Conservation (phyloP, 2,329 filamentous ascomycete genomes). For the Alternaria angustiovoidea region DNA sequence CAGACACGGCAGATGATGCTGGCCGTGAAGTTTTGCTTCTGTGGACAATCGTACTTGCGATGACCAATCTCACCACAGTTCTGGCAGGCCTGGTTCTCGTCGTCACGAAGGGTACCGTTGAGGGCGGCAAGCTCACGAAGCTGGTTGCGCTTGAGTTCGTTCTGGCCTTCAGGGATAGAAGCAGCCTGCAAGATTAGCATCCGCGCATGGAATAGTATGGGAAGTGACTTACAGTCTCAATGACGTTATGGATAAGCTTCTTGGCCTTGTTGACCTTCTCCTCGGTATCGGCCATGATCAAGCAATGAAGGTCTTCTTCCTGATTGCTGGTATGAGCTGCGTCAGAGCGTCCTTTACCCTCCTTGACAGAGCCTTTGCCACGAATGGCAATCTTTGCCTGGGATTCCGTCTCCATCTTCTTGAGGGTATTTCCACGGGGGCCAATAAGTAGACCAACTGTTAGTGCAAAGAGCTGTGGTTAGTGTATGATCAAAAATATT, state of each 20-base stretch:
- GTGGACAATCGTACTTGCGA: constrained; percentile 97
- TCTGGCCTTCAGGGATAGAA: constrained; percentile 97
- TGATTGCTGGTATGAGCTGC: constrained; percentile 99
- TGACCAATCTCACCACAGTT: constrained; percentile 99
- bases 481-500: constrained; percentile 67
- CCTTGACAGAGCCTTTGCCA: constrained; percentile 99
- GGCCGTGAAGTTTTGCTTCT: constrained; percentile 98
- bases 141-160: constrained; percentile 98
- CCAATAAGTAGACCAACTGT: constrained; percentile 99
- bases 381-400: constrained; percentile 98
- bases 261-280: constrained; percentile 99
- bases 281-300: constrained; percentile 99
- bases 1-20: constrained; percentile 99
- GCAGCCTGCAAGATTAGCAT: constrained; percentile 73
- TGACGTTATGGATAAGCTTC: constrained; percentile 97
- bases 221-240: constrained; percentile 81
- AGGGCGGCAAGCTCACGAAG: constrained; percentile 96
- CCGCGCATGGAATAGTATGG: neutral
- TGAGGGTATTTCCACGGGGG: constrained; percentile 98
- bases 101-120: constrained; percentile 98
- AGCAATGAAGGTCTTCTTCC: constrained; percentile 97
- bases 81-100: constrained; percentile 99
- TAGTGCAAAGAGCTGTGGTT: constrained; percentile 86
- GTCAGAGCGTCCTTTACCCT: constrained; percentile 98
- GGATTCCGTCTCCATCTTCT: constrained; percentile 99